These are phyloP conservation scores for Intubia oerlemansii DNA, from an alignment of 2,329 filamentous ascomycete species.

Conservation along the genomic window DNA sequence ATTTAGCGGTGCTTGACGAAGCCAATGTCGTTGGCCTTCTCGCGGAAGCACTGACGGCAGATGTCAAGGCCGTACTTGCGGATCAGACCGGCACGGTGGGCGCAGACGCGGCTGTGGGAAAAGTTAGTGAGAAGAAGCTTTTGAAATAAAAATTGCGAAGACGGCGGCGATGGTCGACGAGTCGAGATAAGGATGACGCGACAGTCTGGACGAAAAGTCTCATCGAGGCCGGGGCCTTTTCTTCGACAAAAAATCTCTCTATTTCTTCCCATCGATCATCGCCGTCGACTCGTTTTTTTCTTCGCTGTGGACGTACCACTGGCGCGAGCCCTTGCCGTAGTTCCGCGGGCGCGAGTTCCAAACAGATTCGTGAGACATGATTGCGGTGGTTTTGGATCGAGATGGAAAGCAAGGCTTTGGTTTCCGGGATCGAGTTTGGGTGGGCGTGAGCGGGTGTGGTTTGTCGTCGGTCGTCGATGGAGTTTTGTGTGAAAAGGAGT, in stretches of 20 bases:
- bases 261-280: neutral
- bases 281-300: neutral
- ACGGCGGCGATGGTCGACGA: too few species aligned
- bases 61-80: slow-evolving; percentile 97
- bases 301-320: slow-evolving; percentile 42
- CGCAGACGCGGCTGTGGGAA: slow-evolving; percentile 40
- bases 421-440: too few species aligned
- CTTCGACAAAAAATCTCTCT: too few species aligned
- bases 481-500: too few species aligned
- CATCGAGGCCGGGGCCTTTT: too few species aligned
- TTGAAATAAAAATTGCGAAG: too few species aligned
- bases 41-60: slow-evolving; percentile 61
- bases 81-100: slow-evolving; percentile 96
- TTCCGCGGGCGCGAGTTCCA: slow-evolving; percentile 96
- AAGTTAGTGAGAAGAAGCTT: too few species aligned
- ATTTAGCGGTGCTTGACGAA: slow-evolving; percentile 36
- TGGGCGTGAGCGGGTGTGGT: too few species aligned
- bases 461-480: too few species aligned
- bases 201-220: too few species aligned
- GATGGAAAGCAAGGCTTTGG: too few species aligned
- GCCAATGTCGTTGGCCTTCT: slow-evolving; percentile 52
- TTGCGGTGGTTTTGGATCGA: slow-evolving; percentile 12
- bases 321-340: slow-evolving; percentile 91
- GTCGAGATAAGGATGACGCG: too few species aligned
- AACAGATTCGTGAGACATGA: slow-evolving; percentile 70